These are phyloP conservation scores for Xylaria nigripes DNA, from an alignment of 495 filamentous ascomycete species.

Conservation along the genomic window DNA sequence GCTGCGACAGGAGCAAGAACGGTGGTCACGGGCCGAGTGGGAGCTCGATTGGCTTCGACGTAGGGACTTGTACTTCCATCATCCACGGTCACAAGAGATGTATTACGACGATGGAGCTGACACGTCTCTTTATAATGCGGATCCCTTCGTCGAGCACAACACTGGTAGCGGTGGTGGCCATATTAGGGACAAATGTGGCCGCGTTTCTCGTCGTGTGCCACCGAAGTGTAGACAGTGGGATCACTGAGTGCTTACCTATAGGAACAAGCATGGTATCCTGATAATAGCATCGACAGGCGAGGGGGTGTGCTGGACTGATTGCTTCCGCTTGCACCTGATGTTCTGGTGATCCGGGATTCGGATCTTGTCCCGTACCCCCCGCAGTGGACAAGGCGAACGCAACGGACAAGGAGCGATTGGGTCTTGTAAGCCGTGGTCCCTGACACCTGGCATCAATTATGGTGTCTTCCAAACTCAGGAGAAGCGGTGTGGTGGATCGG, in stretches of 20 bases:
- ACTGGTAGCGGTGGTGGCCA: not conserved
- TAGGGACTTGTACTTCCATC: not conserved
- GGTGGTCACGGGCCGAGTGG: not conserved
- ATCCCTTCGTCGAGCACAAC: constrained; percentile 1
- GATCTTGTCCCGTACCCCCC: not conserved
- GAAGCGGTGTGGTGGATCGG: not conserved
- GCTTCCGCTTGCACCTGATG: too few species aligned
- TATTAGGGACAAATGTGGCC: not conserved
- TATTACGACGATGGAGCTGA: constrained; percentile 1
- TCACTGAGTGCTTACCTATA: not conserved
- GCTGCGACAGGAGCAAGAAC: constrained; percentile 5
- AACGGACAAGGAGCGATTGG: too few species aligned
- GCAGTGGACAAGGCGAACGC: not conserved
- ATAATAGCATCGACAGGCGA: not conserved
- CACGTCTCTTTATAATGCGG: not conserved
- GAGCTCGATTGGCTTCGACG: constrained; percentile 1
- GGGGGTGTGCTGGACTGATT: not conserved
- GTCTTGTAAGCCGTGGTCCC: not conserved
- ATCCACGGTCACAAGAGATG: not conserved
- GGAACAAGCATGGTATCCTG: not conserved
- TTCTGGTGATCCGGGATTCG: not conserved
- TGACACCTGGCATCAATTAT: not conserved
- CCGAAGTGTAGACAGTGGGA: constrained; percentile 1
- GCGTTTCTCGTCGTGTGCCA: not conserved
- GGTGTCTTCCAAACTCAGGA: not conserved